Evolutionary conservation across 495 filamentous ascomycete genomes (phyloP), one percentile per base, ranked within the genome.

Genomic region (Hyaloscypha variabilis): DNA sequence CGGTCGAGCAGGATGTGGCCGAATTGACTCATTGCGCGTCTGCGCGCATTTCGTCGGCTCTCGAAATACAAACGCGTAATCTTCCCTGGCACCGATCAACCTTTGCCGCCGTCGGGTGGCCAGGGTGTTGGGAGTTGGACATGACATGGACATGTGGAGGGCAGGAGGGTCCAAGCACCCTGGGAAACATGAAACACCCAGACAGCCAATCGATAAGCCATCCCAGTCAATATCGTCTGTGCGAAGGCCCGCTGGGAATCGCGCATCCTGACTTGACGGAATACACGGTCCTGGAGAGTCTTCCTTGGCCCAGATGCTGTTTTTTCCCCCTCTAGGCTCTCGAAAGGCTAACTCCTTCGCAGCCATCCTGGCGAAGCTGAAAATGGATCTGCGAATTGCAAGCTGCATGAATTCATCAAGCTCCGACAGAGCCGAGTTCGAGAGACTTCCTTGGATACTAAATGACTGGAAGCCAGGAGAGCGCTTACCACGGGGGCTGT

Each of bases 401-500:
- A 42, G 36, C 21, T 58, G 62, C 62, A 58, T 50, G 39, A 65
- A 58, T 49, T 36, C 54, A 49, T 42, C 14, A 28, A 52, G 21
- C 52, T 58, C 28, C 25, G 17, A 50, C 28, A 3, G 25, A 39
- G 31, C 46, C 23, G 36, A 36, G 62, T 65, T 34, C 13, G 36
- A 64, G 54, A 65, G 29, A 19, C n/a, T 11, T 17, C 25, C 2
- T 14, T 49, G 3, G 36, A 26, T 23, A 51, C 17, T 17, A 21
- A 8, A 65, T 34, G 62, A 65, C 62, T 65, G 36, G 62, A 50
- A 25, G 23, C 1, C 31, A 58, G 36, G 2, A 19, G 62, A 34
- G 62, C 62, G 62, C 54, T 65, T 65, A 58, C 39, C 14, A 21
- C n/a, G 31, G 39, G 39, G 62, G 62, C 62, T 46, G 62, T 58